Base-by-base conservation (phyloP, 2,329 filamentous ascomycete genomes). In the Talaromyces piceae region DNA sequence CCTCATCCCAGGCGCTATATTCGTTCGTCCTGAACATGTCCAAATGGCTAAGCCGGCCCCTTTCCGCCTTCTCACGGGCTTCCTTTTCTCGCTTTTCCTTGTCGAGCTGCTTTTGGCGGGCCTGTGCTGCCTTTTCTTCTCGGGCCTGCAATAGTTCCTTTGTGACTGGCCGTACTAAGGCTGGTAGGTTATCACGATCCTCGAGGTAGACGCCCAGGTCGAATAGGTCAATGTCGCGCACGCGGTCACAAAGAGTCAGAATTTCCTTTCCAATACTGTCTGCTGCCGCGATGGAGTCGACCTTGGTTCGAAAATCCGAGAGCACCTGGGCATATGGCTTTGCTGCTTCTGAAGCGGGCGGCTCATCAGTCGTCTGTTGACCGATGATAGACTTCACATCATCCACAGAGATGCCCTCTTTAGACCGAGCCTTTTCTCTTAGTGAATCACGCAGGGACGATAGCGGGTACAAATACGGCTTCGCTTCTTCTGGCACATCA, bases 121-220 rank as follows among this genome's bases (percentile, higher is more conserved):
- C 76, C 28, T 61, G 67, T 37, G 65, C 68, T 22, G 78, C 80
- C 54, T 78, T 78, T 52, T 80, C 77, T 47, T 78, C 75, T 3
- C 79, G 75, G 2, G 72, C 72, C 45, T 74, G 73, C 47, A 79
- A 72, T 46, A 86, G 73, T 43, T 79, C 77, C 37, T 74, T 74
- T 3, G 82, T 82, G 4, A 87, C 75, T 1, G 81, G 82, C 16
- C 83, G 78, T 55, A 95, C 84, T 27, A 95, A 77, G 0, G 89
- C 88, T 0, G 81, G 84, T 63, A 79, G 79, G 56, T 70, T 72
- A 22, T 81, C 77, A 46, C 88, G 81, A 62, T 96, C 91, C 63
- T 96, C 91, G 1, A 96, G 82, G 63, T 94, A 94, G 52, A 96
- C 86, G 31, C 86, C 88, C 0, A 94, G 73, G 52, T 91, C 83